Base-by-base conservation (phyloP, 345 rosid species). In the Iberis pinnata region DNA sequence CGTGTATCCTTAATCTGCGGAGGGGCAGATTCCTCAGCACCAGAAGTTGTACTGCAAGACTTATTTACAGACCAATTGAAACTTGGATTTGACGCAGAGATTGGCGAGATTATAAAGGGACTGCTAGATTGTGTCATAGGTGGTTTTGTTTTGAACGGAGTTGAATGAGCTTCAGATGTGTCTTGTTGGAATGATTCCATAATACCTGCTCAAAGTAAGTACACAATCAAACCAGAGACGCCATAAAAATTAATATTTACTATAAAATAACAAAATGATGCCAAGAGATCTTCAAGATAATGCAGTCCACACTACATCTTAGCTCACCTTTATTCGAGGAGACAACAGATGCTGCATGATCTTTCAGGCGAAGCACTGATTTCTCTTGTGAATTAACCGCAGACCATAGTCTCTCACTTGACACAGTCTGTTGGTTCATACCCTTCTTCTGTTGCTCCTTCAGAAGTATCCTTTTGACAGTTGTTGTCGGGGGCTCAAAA, bases 401-500 rank as follows among this genome's bases (percentile, higher is more conserved):
- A 48, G 60, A 15, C 33, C 70, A 43, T 24, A 60, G 77, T 68
- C 72, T 70, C 60, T 75, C 82, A 51, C 56, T 65, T 35, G 40
- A 56, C 45, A 58, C 41, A 18, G 69, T 64, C 33, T 74, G 74
- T 65, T 70, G 78, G 51, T 64, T 58, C 18, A 53, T 56, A 73
- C 60, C 60, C 25, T 64, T 63, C 54, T 74, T 83, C 66, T 67
- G 74, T 54, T 49, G 68, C 64, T 81, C 86, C 70, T 73, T 79
- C 71, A 83, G 65, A 73, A 80, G 73, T 61, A 88, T 78, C 79
- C 98, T 78, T 73, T 81, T 88, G 35, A 88, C 84, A 51, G 86
- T 92, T 64, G 98, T 92, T 67, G 82, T 92, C 37, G 93, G 74
- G 49, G 98, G 97, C 73, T 81, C 86, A 72, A 81, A 92, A 64